phyloP scores from a whole-genome alignment of 148 eudicot species.

The Vaccinium darrowii region DNA sequence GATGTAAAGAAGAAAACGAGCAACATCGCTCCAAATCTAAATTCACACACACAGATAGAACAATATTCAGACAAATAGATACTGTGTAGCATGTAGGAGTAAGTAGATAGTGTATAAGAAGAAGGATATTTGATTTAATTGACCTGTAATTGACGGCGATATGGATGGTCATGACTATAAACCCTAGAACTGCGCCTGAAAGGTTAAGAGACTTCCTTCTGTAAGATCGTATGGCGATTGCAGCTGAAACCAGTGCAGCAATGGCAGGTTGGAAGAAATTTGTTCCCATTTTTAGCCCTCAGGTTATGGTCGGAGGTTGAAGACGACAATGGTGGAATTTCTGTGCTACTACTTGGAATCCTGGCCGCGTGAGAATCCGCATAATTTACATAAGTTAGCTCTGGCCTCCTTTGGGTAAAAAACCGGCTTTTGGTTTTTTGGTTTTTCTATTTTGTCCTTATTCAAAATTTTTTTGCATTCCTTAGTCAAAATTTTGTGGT shows the following conservation, averaged over 20 bases:
- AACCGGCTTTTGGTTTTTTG: too few relatives aligned
- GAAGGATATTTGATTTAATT: not conserved
- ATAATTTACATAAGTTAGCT: too few relatives aligned
- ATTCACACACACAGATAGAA: slow-evolving; percentile 1
- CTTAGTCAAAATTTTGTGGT: too few relatives aligned
- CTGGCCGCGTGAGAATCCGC: too few relatives aligned
- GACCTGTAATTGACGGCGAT: slow-evolving; percentile 72
- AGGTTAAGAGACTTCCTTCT: slow-evolving; percentile 70
- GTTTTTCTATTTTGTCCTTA: too few relatives aligned
- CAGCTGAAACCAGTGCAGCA: slow-evolving; percentile 50
- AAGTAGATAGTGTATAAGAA: not conserved
- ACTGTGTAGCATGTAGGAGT: too few relatives aligned
- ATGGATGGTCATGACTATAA: slow-evolving; percentile 68
- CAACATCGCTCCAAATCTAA: slow-evolving; percentile 76
- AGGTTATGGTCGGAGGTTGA: not conserved
- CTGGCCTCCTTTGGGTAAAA: too few relatives aligned
- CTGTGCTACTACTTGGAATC: not conserved
- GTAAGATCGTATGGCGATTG: slow-evolving; percentile 65
- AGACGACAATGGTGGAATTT: not conserved
- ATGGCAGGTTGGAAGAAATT: slow-evolving; percentile 39
- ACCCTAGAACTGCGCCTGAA: slow-evolving; percentile 71
- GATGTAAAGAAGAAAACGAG: slow-evolving; percentile 82
- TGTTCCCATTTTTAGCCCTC: slow-evolving; percentile 14
- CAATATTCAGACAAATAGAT: not conserved
- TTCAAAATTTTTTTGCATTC: too few relatives aligned